Percentiles rank a stretch among this genome's conserved stretches.
phyloP scores from a whole-genome alignment of 192 early-diverging fungal species.

The Chytriomyces sp. region DNA sequence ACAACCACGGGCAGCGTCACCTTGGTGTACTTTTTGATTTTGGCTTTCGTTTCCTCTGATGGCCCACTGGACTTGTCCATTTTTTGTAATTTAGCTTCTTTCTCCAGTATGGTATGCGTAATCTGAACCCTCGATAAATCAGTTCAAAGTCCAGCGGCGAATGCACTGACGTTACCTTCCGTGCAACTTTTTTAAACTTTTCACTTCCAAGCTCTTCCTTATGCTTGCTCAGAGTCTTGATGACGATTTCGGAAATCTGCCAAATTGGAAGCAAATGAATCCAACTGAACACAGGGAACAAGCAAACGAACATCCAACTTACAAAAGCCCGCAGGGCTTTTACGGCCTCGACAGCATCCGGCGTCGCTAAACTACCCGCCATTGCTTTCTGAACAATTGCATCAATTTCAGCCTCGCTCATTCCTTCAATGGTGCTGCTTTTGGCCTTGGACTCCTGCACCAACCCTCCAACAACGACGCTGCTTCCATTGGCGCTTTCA shows the following conservation, averaged over 20 bases:
- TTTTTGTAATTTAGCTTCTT: conserved; percentile 39
- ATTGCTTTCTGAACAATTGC: conserved; percentile 33
- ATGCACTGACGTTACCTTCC: conserved; percentile 37
- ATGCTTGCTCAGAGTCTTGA: conserved; percentile 48
- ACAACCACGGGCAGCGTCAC: not conserved
- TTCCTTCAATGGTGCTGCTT: conserved; percentile 33
- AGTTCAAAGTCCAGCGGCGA: not conserved
- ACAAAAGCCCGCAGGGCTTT: conserved; percentile 13
- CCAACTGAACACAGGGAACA: not conserved
- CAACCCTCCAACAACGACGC: not conserved
- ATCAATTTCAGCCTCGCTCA: conserved; percentile 32
- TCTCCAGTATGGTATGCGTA: conserved; percentile 47
- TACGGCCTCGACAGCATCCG: conserved; percentile 19
- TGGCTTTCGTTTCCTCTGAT: conserved; percentile 33
- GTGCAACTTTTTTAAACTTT: conserved; percentile 55
- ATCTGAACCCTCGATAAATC: conserved; percentile 34
- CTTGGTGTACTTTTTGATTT: conserved; percentile 41
- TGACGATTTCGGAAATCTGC: conserved; percentile 50
- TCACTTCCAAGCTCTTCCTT: conserved; percentile 42
- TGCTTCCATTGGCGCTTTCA: not conserved
- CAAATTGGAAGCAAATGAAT: conserved; percentile 1
- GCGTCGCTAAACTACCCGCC: not conserved
- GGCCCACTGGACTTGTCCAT: conserved; percentile 13
- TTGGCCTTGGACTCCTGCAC: conserved; percentile 2
- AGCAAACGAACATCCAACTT: not conserved